A percentile compares a stretch with the other conserved stretches of the same genome.
These are phyloP conservation scores for Arthrinium puccinioides DNA, from an alignment of 2,329 filamentous ascomycete species.

Conservation along the genomic window DNA sequence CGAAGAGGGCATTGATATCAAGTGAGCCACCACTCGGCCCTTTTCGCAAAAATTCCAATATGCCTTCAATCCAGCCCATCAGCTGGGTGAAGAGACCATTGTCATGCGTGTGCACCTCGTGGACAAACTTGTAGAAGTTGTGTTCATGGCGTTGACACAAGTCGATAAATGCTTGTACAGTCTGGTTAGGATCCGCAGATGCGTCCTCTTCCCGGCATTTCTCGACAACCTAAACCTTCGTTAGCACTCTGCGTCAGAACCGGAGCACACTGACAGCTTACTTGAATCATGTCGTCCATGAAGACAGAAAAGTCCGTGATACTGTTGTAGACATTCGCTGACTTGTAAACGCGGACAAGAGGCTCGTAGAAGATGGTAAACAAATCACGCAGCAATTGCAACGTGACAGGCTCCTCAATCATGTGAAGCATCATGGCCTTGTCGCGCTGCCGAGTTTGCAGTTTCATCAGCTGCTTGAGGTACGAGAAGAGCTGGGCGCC, in stretches of 20 bases:
- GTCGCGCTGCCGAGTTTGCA: slow-evolving; percentile 84
- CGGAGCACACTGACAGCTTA: slow-evolving; percentile 26
- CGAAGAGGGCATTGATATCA: slow-evolving; percentile 90
- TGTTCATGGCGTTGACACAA: slow-evolving; percentile 90
- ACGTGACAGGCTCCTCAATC: slow-evolving; percentile 93
- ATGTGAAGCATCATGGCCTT: slow-evolving; percentile 96
- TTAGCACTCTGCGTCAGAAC: slow-evolving; percentile 10
- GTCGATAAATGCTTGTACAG: slow-evolving; percentile 96
- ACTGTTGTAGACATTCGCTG: slow-evolving; percentile 94
- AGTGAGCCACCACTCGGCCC: slow-evolving; percentile 80
- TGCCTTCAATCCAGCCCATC: slow-evolving; percentile 96
- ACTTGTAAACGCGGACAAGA: slow-evolving; percentile 94
- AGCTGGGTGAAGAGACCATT: slow-evolving; percentile 93
- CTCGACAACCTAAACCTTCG: slow-evolving; percentile 46
- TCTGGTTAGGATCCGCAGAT: slow-evolving; percentile 93
- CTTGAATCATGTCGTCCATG: slow-evolving; percentile 84
- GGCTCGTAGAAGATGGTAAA: slow-evolving; percentile 99
- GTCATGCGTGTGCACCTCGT: slow-evolving; percentile 95
- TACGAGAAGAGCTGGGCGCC: slow-evolving; percentile 90
- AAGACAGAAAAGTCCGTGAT: slow-evolving; percentile 95
- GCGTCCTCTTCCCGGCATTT: slow-evolving; percentile 68
- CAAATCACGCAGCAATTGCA: slow-evolving; percentile 91
- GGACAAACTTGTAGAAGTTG: slow-evolving; percentile 98
- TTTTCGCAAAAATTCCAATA: slow-evolving; percentile 84
- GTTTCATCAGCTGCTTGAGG: slow-evolving; percentile 88